A percentile compares a stretch with the other conserved stretches of the same genome.
Conservation (phyloP, 1,284 basidiomycete genomes). For the Pseudozyma sp. region DNA sequence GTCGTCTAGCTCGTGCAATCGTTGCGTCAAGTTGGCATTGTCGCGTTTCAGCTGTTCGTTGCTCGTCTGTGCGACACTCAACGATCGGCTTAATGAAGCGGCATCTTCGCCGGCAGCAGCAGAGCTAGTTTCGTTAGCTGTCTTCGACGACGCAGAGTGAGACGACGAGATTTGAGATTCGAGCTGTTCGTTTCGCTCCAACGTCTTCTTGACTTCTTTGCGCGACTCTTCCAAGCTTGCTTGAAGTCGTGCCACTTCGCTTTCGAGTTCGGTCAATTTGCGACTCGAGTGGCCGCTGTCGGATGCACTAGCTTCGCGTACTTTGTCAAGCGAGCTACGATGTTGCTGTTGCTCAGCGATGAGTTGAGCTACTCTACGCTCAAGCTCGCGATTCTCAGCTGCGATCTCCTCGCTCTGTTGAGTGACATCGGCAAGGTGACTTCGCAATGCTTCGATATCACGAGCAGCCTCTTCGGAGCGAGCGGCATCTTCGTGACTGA, state of each 20-base stretch:
- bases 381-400: slow-evolving; percentile 62
- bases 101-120: slow-evolving; percentile 11
- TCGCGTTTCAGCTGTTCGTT: slow-evolving; percentile 59
- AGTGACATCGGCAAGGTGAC: slow-evolving; percentile 55
- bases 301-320: slow-evolving; percentile 22
- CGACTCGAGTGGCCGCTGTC: slow-evolving; percentile 28
- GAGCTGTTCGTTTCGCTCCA: slow-evolving; percentile 55
- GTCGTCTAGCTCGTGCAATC: slow-evolving; percentile 59
- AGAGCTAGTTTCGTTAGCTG: slow-evolving; percentile 6
- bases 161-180: slow-evolving; percentile 32
- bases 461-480: slow-evolving; percentile 54
- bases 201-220: slow-evolving; percentile 51
- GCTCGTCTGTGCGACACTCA: slow-evolving; percentile 38
- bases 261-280: slow-evolving; percentile 52
- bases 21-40: slow-evolving; percentile 51
- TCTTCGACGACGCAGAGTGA: background rate
- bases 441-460: slow-evolving; percentile 61
- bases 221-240: slow-evolving; percentile 43
- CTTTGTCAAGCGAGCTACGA: slow-evolving; percentile 36
- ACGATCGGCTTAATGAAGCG: slow-evolving; percentile 19
- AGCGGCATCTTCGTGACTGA: slow-evolving; percentile 41
- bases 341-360: slow-evolving; percentile 59
- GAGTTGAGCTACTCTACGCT: slow-evolving; percentile 48
- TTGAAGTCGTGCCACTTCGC: slow-evolving; percentile 47
- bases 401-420: slow-evolving; percentile 60